Base-by-base conservation (phyloP, 2,329 filamentous ascomycete genomes). In the Talaromyces sp. region DNA sequence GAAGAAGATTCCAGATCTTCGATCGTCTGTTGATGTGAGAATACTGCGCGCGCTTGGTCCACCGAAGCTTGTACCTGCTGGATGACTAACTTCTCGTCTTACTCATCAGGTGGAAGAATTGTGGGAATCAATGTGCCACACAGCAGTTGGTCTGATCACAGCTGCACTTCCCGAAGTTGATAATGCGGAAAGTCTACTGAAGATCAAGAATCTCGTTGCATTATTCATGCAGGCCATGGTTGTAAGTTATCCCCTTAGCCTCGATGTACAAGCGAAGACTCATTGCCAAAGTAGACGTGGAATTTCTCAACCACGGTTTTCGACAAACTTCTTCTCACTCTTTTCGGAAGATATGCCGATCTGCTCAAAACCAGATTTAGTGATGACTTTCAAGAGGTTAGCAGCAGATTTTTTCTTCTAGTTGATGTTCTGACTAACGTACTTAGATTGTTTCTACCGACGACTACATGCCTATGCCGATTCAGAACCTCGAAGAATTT, bases 391-490 rank as follows among this genome's bases (percentile, higher is more conserved):
- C 90, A 96, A 75, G 94, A 98, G 82, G 89, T 91, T 74, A 66
- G 73, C 68, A 52, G 9, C 43, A 22, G 4, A 39, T 9, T 27
- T 5, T n/a, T 11, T 13, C 33, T 11, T 31, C 15, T 7, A n/a
- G 3, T 8, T 15, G 17, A 15, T 22, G 17, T 17, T 9, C 3
- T 10, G 13, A 59, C 49, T 67, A 25, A 67, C 43, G 10, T 15
- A 2, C 10, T 60, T 66, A 85, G 80, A 89, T 90, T 70, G 87
- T 90, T 27, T 84, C 91, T n/a, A 97, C 92, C 0, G 95, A 99
- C 75, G 95, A 99, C 78, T 99, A 99, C 78, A 99, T 99, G 94
- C 96, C 95, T 2, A 98, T 99, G 95, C 91, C 92, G 1, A 96
- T 98, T 75, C 92, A 93, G 72, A 93, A 90, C 22, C 79, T 85